Evolutionary conservation across 2,329 filamentous ascomycete genomes (phyloP), one percentile per base, ranked within the genome.

Genomic region (Aspergillus sergii): DNA sequence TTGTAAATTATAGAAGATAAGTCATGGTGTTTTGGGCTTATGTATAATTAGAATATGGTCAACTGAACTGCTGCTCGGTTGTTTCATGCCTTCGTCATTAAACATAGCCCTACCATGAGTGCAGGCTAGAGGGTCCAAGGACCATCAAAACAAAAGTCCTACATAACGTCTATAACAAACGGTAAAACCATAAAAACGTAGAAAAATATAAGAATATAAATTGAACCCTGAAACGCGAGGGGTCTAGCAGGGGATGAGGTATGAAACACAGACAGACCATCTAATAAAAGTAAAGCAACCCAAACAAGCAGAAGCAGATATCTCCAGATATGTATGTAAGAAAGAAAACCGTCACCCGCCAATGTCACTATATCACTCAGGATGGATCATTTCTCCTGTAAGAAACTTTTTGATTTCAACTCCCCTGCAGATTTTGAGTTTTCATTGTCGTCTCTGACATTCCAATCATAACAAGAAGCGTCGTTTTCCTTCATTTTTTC

Each of bases 381-480:
- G 67, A 69, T 58, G 64, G 61, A 57, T 69, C 67, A 66, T 69
- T 62, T 61, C 68, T 68, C 67, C 65, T 68, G 61, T 66, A 64
- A 60, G 55, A 63, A 68, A 66, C 66, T 65, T 69, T 69, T 66
- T 46, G 10, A 68, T 65, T 45, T 19, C 48, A 58, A 41, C 58
- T 41, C 36, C 60, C 62, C 63, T 51, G 57, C 63, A 51, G 58
- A 34, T 54, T 65, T 68, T 67, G 46, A 54, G 61, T 64, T 63
- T 59, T 60, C 61, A 66, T 64, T 61, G 59, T 68, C 67, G 61
- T 71, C 66, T 69, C 64, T 65, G 76, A 71, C 75, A 75, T 77
- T 73, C 67, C 68, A 72, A 66, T 76, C 75, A 71, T 76, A 67
- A 63, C 63, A 66, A 62, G 39, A 64, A 62, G 58, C 39, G 50